Evolutionary conservation across 352 stramenopile genomes (phyloP).

Genomic region (Phytophthora pseudosyringae): DNA sequence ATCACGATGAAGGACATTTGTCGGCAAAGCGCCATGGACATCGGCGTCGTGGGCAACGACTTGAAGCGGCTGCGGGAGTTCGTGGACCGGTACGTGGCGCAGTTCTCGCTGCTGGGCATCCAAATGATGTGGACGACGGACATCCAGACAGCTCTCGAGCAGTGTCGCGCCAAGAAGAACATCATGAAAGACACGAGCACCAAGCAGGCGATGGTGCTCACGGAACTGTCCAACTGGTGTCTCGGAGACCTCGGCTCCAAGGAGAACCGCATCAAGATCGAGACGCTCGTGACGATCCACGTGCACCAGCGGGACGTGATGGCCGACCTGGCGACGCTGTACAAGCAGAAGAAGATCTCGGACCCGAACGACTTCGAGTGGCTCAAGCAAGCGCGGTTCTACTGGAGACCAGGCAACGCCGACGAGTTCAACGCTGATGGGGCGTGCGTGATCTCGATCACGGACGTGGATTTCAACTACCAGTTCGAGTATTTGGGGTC

Average conservation of each 20-base stretch:
- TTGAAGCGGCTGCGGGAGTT: constrained; percentile 94
- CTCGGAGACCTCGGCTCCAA: constrained; percentile 96
- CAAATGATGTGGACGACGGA: constrained; percentile 98
- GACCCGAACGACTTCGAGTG: constrained; percentile 99
- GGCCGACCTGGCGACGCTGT: constrained; percentile 92
- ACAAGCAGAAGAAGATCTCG: constrained; percentile 96
- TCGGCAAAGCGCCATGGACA: constrained; percentile 92
- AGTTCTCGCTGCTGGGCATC: constrained; percentile 96
- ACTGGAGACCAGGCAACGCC: constrained; percentile 94
- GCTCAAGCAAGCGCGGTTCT: constrained; percentile 99
- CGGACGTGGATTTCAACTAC: constrained; percentile 99
- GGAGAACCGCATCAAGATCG: constrained; percentile 98
- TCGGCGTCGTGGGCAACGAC: constrained; percentile 91
- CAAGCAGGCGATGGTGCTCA: constrained; percentile 94
- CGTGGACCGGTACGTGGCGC: constrained; percentile 94
- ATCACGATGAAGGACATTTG: constrained; percentile 98
- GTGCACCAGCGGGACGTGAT: constrained; percentile 98
- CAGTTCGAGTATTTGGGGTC: constrained; percentile 98
- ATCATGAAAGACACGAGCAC: constrained; percentile 97
- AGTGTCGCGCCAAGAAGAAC: constrained; percentile 96
- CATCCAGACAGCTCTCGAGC: constrained; percentile 94
- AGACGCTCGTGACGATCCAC: constrained; percentile 98
- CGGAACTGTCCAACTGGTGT: constrained; percentile 96
- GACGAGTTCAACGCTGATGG: constrained; percentile 96
- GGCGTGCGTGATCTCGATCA: constrained; percentile 97